Percentiles rank a stretch among this genome's conserved stretches.
Conservation (phyloP, 1,284 basidiomycete species). For the Rhizoctonia solani region DNA sequence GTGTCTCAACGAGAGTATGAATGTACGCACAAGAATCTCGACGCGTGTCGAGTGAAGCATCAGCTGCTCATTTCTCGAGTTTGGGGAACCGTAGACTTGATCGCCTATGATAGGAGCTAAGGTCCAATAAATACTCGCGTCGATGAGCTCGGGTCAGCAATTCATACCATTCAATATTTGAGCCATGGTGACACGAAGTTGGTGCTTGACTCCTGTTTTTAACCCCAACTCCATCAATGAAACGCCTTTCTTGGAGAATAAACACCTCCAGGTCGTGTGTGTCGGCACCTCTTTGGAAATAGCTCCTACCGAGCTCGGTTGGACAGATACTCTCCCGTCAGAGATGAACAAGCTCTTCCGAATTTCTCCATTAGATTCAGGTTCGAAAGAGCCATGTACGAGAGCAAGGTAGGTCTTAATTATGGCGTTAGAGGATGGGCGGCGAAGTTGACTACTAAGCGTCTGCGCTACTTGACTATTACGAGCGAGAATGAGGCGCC, state of each 20-base stretch:
- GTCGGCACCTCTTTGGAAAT: slow-evolving; percentile 41
- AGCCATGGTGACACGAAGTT: slow-evolving; percentile 68
- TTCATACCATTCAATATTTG: slow-evolving; percentile 55
- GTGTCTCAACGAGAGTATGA: not conserved
- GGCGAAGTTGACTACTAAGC: slow-evolving; percentile 59
- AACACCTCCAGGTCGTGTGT: slow-evolving; percentile 61
- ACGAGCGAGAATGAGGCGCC: slow-evolving; percentile 63
- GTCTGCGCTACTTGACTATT: slow-evolving; percentile 52
- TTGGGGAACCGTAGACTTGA: slow-evolving; percentile 49
- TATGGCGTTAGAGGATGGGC: slow-evolving; percentile 45
- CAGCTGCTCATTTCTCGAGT: slow-evolving; percentile 48
- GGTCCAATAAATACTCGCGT: slow-evolving; percentile 4
- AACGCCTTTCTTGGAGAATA: slow-evolving; percentile 56
- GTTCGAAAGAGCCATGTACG: slow-evolving; percentile 51
- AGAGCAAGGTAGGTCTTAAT: slow-evolving; percentile 69
- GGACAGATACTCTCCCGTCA: slow-evolving; percentile 47
- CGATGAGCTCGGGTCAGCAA: not conserved
- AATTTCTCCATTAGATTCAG: not conserved
- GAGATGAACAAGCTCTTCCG: slow-evolving; percentile 4
- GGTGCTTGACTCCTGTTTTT: slow-evolving; percentile 69
- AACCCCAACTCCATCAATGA: slow-evolving; percentile 61
- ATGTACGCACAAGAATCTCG: slow-evolving; percentile 55
- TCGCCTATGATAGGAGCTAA: slow-evolving; percentile 70
- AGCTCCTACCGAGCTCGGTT: slow-evolving; percentile 36
- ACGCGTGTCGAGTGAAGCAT: slow-evolving; percentile 65